Base-by-base conservation (phyloP, 257 asterid genomes). In the Knoxia roxburghii region DNA sequence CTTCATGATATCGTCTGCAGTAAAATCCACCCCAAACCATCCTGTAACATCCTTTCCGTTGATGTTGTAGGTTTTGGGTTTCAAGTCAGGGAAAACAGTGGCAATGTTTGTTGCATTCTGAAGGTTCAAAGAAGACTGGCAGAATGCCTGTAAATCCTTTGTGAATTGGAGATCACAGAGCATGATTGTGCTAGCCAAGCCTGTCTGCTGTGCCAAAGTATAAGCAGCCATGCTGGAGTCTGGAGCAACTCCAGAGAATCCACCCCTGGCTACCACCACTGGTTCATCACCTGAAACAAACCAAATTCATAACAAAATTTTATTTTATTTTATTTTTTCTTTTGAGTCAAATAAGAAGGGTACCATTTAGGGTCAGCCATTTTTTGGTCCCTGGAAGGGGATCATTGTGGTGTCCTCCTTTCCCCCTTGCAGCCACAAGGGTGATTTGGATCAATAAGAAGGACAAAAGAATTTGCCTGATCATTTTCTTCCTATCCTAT, bases 281-380 rank as follows among this genome's bases (percentile, higher is more conserved):
- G 84, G 84, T 61, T 80, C 77, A 27, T 24, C 71, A 7, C 83
- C 83, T 78, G 74, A n/a, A 60, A 68, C 14, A 2, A 51, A 48
- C 27, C 15, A 13, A 24, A 59, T 18, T 4, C 21, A 7, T 9
- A 26, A 14, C 11, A 29, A 62, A 15, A 21, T 2, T 17, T 27
- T 32, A 14, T 26, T 6, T 18, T 37, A 7, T 21, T 14, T 3
- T 51, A 21, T 26, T 21, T 21, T 23, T 40, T 12, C 17, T 18
- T 20, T 29, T 20, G 18, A 2, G 52, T 13, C 14, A 33, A 39
- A 21, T 50, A 12, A 30, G 3, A 15, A 58, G 0, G 43, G 2
- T 85, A 90, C 98, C 98, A 60, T 68, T 76, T 40, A 91, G 83
- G 43, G 98, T 91, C 82, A 77, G 73, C 95, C 95, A 91, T 81